phyloP scores from a whole-genome alignment of 1,139 yeast species.

The Debaryomyces sp. region DNA sequence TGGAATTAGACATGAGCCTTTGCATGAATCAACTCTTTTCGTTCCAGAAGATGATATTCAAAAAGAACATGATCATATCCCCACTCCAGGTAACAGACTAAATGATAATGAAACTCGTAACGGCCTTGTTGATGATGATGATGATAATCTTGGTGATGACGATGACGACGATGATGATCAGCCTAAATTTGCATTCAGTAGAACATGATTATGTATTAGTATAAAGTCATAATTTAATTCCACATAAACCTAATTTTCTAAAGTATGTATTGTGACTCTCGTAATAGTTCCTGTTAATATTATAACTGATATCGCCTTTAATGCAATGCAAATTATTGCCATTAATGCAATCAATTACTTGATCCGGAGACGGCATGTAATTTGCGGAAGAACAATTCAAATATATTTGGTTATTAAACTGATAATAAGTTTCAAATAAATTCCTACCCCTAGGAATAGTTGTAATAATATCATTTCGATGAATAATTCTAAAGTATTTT shows the following conservation, averaged over 20 bases:
- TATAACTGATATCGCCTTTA: conserved; percentile 33
- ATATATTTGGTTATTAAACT: conserved; percentile 50
- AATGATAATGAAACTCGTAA: neutral
- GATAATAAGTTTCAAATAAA: conserved; percentile 33
- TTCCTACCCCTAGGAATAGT: conserved; percentile 40
- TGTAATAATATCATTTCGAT: conserved; percentile 48
- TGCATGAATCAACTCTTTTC: conserved; percentile 3
- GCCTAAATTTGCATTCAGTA: conserved; percentile 41
- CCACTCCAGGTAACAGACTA: neutral
- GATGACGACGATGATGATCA: conserved; percentile 39
- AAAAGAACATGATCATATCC: neutral
- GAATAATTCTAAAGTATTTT: conserved; percentile 45
- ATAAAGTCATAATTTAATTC: conserved; percentile 22
- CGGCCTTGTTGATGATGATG: conserved; percentile 30
- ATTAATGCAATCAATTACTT: conserved; percentile 35
- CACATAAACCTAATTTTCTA: conserved; percentile 51
- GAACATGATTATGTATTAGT: conserved; percentile 8
- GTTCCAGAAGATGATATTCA: conserved; percentile 22
- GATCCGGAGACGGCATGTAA: conserved; percentile 26
- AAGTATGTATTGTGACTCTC: conserved; percentile 52
- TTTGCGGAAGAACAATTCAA: conserved; percentile 37
- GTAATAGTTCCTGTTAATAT: conserved; percentile 27
- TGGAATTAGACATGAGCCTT: neutral
- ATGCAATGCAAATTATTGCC: conserved; percentile 42
- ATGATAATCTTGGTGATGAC: too few species aligned